A percentile compares a stretch with the other conserved stretches of the same genome.
Evolutionary conservation across 805 yeast species (phyloP).

Genomic region (Saccharomycopsis guyanensis): DNA sequence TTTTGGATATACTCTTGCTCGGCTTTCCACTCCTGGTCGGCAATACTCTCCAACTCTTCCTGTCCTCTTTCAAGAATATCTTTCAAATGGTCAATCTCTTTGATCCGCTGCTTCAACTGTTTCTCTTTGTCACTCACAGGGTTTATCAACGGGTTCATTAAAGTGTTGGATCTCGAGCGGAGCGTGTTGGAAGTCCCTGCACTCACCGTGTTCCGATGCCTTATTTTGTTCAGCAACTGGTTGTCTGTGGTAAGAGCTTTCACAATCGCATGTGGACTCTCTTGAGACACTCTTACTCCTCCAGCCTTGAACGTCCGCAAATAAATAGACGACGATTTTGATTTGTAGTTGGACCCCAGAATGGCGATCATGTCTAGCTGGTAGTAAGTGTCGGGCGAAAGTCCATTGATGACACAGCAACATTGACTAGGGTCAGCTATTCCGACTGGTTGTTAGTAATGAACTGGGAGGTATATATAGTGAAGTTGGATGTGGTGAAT

Average conservation of each 20-base stretch:
- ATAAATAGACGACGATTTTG: constrained; percentile 15
- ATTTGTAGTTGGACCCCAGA: constrained; percentile 8
- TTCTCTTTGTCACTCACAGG: neutral
- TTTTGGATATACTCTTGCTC: constrained; percentile 13
- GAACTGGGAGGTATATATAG: neutral
- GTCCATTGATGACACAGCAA: constrained; percentile 10
- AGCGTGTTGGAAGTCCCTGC: constrained; percentile 4
- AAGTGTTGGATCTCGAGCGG: constrained; percentile 13
- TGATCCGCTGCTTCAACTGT: neutral
- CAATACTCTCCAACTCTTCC: constrained; percentile 12
- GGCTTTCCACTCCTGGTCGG: constrained; percentile 12
- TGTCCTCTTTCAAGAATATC: constrained; percentile 15
- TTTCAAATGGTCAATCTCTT: constrained; percentile 14
- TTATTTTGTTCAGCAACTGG: neutral
- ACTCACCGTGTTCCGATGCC: constrained; percentile 9
- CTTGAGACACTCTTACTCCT: constrained; percentile 5
- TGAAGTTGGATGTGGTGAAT: neutral
- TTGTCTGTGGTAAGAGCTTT: constrained; percentile 6
- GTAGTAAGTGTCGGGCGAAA: constrained; percentile 16
- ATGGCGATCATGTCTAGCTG: constrained; percentile 20
- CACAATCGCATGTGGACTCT: constrained; percentile 17
- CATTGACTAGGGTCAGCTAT: constrained; percentile 10
- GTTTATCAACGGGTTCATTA: constrained; percentile 8
- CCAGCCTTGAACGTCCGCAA: constrained; percentile 15
- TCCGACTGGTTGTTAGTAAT: constrained; percentile 11